phyloP scores from a whole-genome alignment of 2,329 filamentous ascomycete species.

The Lasiodiplodia gonubiensis region DNA sequence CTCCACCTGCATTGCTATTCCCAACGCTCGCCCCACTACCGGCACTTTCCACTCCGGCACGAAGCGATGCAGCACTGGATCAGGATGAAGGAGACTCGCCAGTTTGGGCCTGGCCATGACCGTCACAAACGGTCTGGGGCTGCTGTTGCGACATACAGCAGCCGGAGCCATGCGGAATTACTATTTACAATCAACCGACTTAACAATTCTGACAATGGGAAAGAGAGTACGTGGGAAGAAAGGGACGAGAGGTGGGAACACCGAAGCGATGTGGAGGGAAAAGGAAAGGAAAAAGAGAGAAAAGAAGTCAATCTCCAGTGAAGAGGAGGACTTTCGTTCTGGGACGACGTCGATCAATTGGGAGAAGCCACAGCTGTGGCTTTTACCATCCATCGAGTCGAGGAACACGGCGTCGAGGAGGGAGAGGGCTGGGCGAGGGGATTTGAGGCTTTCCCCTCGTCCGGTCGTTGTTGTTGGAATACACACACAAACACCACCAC shows the following conservation, averaged over 20 bases:
- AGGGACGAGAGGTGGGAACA: neutral
- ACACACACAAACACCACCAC: neutral
- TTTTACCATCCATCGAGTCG: neutral
- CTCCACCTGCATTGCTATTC: slow-evolving; percentile 5
- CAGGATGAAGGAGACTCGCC: slow-evolving; percentile 23
- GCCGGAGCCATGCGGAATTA: slow-evolving; percentile 12
- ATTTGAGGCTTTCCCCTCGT: neutral
- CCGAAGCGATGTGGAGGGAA: neutral
- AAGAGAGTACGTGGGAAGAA: neutral
- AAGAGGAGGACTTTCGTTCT: neutral
- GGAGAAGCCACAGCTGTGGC: neutral
- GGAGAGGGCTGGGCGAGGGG: neutral
- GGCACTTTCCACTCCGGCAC: slow-evolving; percentile 5
- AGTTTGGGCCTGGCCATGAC: slow-evolving; percentile 26
- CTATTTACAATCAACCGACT: neutral
- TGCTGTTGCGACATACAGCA: slow-evolving; percentile 6
- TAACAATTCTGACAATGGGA: slow-evolving; percentile 10
- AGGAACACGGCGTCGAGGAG: neutral
- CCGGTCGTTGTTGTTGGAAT: slow-evolving; percentile 3
- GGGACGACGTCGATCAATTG: neutral
- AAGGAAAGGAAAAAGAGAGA: neutral
- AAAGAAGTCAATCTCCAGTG: neutral
- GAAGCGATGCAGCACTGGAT: slow-evolving; percentile 21
- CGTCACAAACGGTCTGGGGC: neutral
- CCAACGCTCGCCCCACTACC: neutral